Evolutionary conservation across 2,329 filamentous ascomycete species (phyloP).

Genomic region (Ascochyta rabiei): DNA sequence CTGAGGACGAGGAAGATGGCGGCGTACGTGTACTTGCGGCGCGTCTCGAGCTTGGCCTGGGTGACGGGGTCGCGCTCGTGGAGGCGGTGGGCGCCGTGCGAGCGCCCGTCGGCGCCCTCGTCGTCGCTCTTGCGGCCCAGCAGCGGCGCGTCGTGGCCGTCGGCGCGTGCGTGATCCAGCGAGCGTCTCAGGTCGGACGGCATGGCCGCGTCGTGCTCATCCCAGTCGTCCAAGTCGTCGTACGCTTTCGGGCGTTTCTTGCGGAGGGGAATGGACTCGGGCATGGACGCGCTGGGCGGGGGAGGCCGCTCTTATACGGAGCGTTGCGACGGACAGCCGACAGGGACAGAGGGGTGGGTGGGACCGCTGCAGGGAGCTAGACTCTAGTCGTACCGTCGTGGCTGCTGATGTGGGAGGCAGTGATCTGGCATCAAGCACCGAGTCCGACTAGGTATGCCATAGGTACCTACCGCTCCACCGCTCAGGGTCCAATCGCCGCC

Average conservation of each 20-base stretch:
- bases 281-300: slow-evolving; percentile 42
- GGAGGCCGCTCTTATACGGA: slow-evolving; percentile 6
- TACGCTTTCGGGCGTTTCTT: slow-evolving; percentile 37
- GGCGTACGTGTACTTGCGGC: slow-evolving; percentile 85
- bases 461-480: background rate
- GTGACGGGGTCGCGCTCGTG: slow-evolving; percentile 77
- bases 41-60: slow-evolving; percentile 68
- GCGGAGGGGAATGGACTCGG: slow-evolving; percentile 45
- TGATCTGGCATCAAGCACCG: slow-evolving; percentile 11
- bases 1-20: slow-evolving; percentile 82
- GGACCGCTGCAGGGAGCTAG: slow-evolving; percentile 23
- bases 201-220: slow-evolving; percentile 54
- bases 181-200: slow-evolving; percentile 56
- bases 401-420: slow-evolving; percentile 8
- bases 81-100: slow-evolving; percentile 60
- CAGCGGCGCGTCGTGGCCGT: slow-evolving; percentile 59
- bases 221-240: slow-evolving; percentile 40
- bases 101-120: slow-evolving; percentile 44
- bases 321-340: background rate
- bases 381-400: no score
- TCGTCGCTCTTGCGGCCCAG: slow-evolving; percentile 52
- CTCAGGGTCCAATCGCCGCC: slow-evolving; percentile 7
- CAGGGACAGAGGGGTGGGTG: slow-evolving; percentile 13
- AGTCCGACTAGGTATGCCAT: no score
- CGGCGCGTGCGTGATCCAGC: slow-evolving; percentile 47